Evolutionary conservation across 495 filamentous ascomycete species (phyloP), one percentile per base, ranked within the genome.

Genomic region (Paragyromitra xinjiangensis): DNA sequence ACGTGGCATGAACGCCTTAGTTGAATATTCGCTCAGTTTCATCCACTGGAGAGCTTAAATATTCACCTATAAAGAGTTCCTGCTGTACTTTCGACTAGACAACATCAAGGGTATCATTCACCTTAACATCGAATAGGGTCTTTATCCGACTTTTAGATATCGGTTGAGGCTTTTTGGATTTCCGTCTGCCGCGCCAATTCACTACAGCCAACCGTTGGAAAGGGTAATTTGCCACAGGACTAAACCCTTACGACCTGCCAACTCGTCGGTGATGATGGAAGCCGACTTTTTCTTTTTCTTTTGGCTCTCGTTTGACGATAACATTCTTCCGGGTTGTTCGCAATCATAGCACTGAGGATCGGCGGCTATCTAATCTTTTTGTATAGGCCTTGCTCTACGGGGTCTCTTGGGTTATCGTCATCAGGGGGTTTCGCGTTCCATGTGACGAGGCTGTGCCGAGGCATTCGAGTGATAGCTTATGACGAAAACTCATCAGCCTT

Each of bases 1-100:
- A 70, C 68, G 68, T 70, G 68, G 40, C 68, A 62, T 29, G 14
- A 44, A 29, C 48, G 56, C 4, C 50, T 56, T 26, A 69, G 53
- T 45, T 59, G 14, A 12, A 69, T 14, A 44, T 44, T 45, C 51
- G 65, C 51, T 67, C 64, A 40, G 42, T 29, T 45, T 19, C 40
- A 61, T 9, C 67, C 67, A 69, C 24, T 58, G 9, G 50, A 37
- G 53, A 42, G 48, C 34, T 40, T 50, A 48, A 48, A 48, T 48
- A 12, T 14, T 53, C 29, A 12, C 42, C 62, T 48, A 22, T 45
- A 44, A 45, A 26, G 29, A 34, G 40, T 64, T 44, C 14, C 34
- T 22, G 39, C 59, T 26, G n/a, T 64, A 39, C 9, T 62, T 64
- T 64, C 61, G 45, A 66, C 45, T 19, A 2, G 19, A 44, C 11